Percentiles rank a stretch among this genome's conserved stretches.
Conservation (phyloP, 2,329 filamentous ascomycete species). For the Hypoxylon sp. region DNA sequence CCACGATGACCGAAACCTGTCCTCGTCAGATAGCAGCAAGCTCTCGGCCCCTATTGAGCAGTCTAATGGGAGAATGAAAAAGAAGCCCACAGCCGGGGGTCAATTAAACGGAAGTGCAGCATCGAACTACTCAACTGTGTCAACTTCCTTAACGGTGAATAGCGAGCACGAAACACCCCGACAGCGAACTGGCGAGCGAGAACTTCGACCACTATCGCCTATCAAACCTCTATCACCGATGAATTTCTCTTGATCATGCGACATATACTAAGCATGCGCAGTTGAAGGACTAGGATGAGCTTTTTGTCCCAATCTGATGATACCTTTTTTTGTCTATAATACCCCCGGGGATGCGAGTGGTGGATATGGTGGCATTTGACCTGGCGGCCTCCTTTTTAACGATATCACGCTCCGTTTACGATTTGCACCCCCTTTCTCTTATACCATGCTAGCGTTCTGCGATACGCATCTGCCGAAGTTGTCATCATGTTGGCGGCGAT, state of each 20-base stretch:
- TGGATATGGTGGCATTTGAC: constrained; percentile 37
- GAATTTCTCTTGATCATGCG: constrained; percentile 60
- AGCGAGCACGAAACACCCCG: constrained; percentile 56
- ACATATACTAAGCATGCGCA: constrained; percentile 37
- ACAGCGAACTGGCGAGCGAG: constrained; percentile 56
- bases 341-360: constrained; percentile 34
- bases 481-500: constrained; percentile 5
- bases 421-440: constrained; percentile 25
- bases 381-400: constrained; percentile 34
- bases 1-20: constrained; percentile 67
- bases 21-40: constrained; percentile 75
- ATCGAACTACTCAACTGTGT: constrained; percentile 58
- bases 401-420: constrained; percentile 42
- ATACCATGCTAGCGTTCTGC: constrained; percentile 24
- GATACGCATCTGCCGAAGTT: constrained; percentile 6
- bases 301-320: constrained; percentile 30
- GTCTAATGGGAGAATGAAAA: constrained; percentile 56
- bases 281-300: constrained; percentile 23
- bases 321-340: constrained; percentile 40
- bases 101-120: constrained; percentile 59
- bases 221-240: constrained; percentile 75
- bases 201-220: constrained; percentile 70
- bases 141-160: constrained; percentile 60
- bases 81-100: constrained; percentile 57
- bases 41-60: constrained; percentile 54